phyloP scores from a whole-genome alignment of 768 basidiomycete genomes.

The Suillus hirtellus region DNA sequence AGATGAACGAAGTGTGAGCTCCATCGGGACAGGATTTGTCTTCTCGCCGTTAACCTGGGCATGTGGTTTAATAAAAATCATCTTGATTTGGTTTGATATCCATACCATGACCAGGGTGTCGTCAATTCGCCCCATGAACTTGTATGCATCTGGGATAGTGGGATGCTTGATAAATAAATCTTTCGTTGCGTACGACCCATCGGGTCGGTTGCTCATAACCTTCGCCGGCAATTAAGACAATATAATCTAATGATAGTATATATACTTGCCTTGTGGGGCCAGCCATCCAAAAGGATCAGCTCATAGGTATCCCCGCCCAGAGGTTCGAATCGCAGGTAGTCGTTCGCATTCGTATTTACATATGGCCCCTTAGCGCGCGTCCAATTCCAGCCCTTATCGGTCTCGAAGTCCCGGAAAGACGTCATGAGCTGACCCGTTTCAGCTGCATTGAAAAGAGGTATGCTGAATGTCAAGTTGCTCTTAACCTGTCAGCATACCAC shows the following conservation, averaged over 20 bases:
- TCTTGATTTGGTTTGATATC: background rate
- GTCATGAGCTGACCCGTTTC: slow-evolving; percentile 45
- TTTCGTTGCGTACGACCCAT: slow-evolving; percentile 55
- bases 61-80: slow-evolving; percentile 19
- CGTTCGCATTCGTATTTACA: slow-evolving; percentile 17
- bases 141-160: slow-evolving; percentile 40
- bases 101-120: slow-evolving; percentile 48
- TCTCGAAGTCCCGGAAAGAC: slow-evolving; percentile 46
- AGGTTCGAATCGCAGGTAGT: slow-evolving; percentile 46
- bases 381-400: slow-evolving; percentile 61
- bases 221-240: slow-evolving; percentile 4
- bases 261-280: slow-evolving; percentile 45
- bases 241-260: slow-evolving; percentile 16
- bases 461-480: background rate
- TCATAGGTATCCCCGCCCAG: slow-evolving; percentile 46
- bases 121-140: slow-evolving; percentile 54
- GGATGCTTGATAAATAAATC: slow-evolving; percentile 55
- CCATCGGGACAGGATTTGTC: slow-evolving; percentile 57
- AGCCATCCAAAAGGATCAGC: slow-evolving; percentile 51
- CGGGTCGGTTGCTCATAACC: slow-evolving; percentile 43
- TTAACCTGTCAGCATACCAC: slow-evolving; percentile 15
- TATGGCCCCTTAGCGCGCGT: slow-evolving; percentile 35
- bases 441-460: slow-evolving; percentile 7
- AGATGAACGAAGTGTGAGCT: slow-evolving; percentile 48
- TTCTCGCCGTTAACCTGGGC: slow-evolving; percentile 49